phyloP scores from a whole-genome alignment of 202 grass and related monocot species.

The Musa balbisiana region DNA sequence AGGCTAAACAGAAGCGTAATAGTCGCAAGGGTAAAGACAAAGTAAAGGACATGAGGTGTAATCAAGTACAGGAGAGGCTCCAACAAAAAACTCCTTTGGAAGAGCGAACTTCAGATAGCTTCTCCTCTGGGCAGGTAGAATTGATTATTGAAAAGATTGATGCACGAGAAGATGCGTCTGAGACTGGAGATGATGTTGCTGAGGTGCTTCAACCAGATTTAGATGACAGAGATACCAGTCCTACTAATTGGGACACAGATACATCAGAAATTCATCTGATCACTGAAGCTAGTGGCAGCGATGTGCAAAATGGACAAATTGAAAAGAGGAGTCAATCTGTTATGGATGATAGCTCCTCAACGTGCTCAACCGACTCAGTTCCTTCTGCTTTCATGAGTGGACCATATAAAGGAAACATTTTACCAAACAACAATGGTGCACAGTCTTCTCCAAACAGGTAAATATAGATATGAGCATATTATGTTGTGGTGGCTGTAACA shows the following conservation, averaged over 20 bases:
- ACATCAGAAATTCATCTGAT: slow-evolving; percentile 1
- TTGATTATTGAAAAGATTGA: slow-evolving; percentile 1
- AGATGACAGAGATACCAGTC: slow-evolving; percentile 15
- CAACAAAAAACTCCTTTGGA: neutral
- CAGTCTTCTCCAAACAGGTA: slow-evolving; percentile 5
- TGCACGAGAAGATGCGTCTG: slow-evolving; percentile 9
- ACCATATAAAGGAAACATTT: neutral
- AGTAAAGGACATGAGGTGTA: slow-evolving; percentile 7
- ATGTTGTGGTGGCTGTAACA: neutral
- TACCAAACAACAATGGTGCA: neutral
- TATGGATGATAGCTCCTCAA: slow-evolving; percentile 23
- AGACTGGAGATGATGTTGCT: slow-evolving; percentile 8
- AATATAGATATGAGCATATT: neutral
- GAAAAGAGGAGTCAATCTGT: slow-evolving; percentile 8
- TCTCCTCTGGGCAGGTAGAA: slow-evolving; percentile 2
- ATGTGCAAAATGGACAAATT: slow-evolving; percentile 8
- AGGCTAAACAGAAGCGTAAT: slow-evolving; percentile 24
- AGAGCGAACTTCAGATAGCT: slow-evolving; percentile 3
- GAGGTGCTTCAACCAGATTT: slow-evolving; percentile 12
- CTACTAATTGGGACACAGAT: slow-evolving; percentile 18
- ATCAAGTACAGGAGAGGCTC: neutral
- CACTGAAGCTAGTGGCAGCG: neutral
- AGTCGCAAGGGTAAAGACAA: slow-evolving; percentile 18
- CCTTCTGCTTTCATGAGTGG: slow-evolving; percentile 8
- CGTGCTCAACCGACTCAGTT: slow-evolving; percentile 16